A percentile compares a stretch with the other conserved stretches of the same genome.
Conservation (phyloP, 805 yeast species). For the Ogataea henricii region DNA sequence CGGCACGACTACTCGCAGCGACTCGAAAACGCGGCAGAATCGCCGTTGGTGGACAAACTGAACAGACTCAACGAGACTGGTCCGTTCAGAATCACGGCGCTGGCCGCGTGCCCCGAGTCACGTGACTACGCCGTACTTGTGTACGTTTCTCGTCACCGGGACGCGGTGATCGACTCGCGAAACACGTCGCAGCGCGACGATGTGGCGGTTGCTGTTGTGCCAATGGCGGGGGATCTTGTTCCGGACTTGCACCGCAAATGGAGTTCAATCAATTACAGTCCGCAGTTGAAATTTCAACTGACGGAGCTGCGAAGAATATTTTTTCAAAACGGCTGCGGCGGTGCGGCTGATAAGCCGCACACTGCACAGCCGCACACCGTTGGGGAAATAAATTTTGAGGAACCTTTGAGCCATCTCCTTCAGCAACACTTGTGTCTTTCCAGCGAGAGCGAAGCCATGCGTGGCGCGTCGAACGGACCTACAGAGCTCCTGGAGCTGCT, state of each 20-base stretch:
- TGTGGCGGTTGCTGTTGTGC: conserved; percentile 14
- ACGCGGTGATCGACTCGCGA: conserved; percentile 15
- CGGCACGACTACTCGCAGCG: conserved; percentile 15
- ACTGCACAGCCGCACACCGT: background rate
- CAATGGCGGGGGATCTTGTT: background rate
- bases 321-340: conserved; percentile 1
- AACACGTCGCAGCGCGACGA: conserved; percentile 16
- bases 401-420: background rate
- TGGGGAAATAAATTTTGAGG: background rate
- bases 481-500: conserved; percentile 7
- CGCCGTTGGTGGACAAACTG: conserved; percentile 16
- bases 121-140: conserved; percentile 13
- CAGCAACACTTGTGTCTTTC: conserved; percentile 15
- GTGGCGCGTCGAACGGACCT: conserved; percentile 1
- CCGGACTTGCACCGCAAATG: background rate
- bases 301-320: background rate
- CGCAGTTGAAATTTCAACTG: conserved; percentile 8
- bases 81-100: conserved; percentile 9
- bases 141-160: conserved; percentile 11
- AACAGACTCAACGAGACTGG: conserved; percentile 16
- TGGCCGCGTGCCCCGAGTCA: conserved; percentile 14
- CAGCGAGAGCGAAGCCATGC: conserved; percentile 10
- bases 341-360: background rate
- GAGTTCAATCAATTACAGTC: conserved; percentile 13
- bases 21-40: conserved; percentile 1